phyloP scores from a whole-genome alignment of 768 basidiomycete genomes.

The Trametes sanguinea region DNA sequence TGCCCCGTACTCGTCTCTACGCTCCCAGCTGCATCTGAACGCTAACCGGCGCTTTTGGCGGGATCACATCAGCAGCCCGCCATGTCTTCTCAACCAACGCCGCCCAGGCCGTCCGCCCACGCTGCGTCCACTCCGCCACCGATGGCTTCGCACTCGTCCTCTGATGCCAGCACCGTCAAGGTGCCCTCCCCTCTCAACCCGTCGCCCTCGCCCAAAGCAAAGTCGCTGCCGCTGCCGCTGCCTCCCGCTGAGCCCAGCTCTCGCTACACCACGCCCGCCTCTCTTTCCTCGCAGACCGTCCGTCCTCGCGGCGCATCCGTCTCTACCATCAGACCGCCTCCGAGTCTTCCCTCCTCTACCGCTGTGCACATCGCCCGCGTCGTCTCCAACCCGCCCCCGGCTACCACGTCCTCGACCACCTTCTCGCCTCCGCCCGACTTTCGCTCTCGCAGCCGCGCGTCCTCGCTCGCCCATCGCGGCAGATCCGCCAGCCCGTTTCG shows the following conservation, averaged over 20 bases:
- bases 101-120: too few relatives aligned
- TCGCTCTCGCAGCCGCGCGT: constrained; percentile 20
- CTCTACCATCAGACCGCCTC: constrained; percentile 26
- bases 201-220: background rate
- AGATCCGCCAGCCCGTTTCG: constrained; percentile 24
- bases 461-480: constrained; percentile 9
- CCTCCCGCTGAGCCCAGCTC: constrained; percentile 2
- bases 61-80: background rate
- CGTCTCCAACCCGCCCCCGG: constrained; percentile 13
- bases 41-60: too few relatives aligned
- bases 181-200: constrained; percentile 13
- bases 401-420: constrained; percentile 12
- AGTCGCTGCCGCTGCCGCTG: background rate
- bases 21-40: too few relatives aligned
- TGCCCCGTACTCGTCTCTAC: too few relatives aligned
- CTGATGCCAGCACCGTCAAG: constrained; percentile 7
- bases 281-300: constrained; percentile 1
- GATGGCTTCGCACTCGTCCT: constrained; percentile 5
- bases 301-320: constrained; percentile 22
- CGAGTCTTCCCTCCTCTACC: constrained; percentile 22
- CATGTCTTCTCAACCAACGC: background rate
- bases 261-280: constrained; percentile 2
- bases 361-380: constrained; percentile 13
- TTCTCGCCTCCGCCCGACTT: constrained; percentile 5
- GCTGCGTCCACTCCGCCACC: background rate